Evolutionary conservation across 1,284 basidiomycete genomes (phyloP), one percentile per base, ranked within the genome.

Genomic region (Pseudozyma sp.): DNA sequence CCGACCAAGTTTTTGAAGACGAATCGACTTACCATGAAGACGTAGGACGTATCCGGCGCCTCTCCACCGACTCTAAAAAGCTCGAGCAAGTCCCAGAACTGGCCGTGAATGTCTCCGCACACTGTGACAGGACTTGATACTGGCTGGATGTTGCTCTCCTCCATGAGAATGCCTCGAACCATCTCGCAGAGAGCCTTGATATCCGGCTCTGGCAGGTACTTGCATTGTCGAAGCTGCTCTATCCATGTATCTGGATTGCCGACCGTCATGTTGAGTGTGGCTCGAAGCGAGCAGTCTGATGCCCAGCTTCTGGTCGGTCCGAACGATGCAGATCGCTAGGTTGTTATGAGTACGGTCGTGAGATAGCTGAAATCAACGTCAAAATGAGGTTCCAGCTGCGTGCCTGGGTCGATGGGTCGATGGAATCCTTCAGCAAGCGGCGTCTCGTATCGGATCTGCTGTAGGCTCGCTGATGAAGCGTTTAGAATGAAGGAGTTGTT

Each of bases 41-140:
- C 93, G 85, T 98, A 98, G 81, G 92, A 94, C 68, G 94, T 97
- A 66, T 90, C 91, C 4, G 93, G 93, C 0, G 92, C 89, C 78
- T 90, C 89, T 7, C 95, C 96, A 8, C 95, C 96, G 69, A 94
- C 92, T 77, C 93, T 86, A 77, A 98, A 87, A 37, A 98, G 87
- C 86, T 98, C 94, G 17, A 95, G 86, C 24, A 97, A 87, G 83
- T 97, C 94, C 94, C 94, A 97, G 84, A 97, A 94, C 85, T 97
- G 94, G 24, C 94, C 94, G 81, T 96, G 94, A 51, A 97, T 94
- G 84, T 96, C 94, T 19, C 94, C 94, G 83, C 93, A 95, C 60
- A 96, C 92, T 0, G 94, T 95, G 24, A 96, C 94, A 0, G 94
- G 95, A 55, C 90, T 91, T 17, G 90, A 91, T 39, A 97, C 93